phyloP scores from a whole-genome alignment of 2,329 filamentous ascomycete species.

The Elsinoe perseae region DNA sequence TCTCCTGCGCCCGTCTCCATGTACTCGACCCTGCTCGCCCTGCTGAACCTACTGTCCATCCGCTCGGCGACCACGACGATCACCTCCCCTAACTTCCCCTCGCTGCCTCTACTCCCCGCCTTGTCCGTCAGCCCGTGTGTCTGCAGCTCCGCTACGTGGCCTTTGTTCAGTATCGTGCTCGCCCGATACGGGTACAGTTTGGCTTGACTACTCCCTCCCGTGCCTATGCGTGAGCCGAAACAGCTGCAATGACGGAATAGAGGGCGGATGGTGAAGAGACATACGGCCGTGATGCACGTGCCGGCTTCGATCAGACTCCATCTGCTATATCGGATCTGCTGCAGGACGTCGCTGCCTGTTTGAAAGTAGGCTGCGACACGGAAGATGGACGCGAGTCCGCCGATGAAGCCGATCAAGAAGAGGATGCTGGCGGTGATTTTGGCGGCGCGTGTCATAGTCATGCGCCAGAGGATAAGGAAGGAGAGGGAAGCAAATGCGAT shows the following conservation, averaged over 20 bases:
- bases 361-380: constrained; percentile 9
- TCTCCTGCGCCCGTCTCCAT: background rate
- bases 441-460: constrained; percentile 14
- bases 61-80: background rate
- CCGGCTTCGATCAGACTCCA: constrained; percentile 15
- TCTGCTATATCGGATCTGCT: constrained; percentile 11
- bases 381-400: constrained; percentile 9
- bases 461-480: constrained; percentile 14
- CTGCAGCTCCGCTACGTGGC: constrained; percentile 13
- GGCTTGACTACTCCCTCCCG: background rate
- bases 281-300: constrained; percentile 13
- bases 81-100: background rate
- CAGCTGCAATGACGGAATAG: constrained; percentile 5
- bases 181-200: constrained; percentile 1
- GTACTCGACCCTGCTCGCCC: background rate
- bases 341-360: background rate
- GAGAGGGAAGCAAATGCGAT: constrained; percentile 6
- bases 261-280: constrained; percentile 13
- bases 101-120: background rate
- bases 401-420: constrained; percentile 2
- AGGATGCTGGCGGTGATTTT: background rate
- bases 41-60: constrained; percentile 7
- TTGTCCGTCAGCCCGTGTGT: constrained; percentile 9
- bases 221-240: constrained; percentile 8
- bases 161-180: constrained; percentile 10